A percentile compares a stretch with the other conserved stretches of the same genome.
Evolutionary conservation across 169 alveolate genomes (phyloP).

Genomic region (Theileria annulata): DNA sequence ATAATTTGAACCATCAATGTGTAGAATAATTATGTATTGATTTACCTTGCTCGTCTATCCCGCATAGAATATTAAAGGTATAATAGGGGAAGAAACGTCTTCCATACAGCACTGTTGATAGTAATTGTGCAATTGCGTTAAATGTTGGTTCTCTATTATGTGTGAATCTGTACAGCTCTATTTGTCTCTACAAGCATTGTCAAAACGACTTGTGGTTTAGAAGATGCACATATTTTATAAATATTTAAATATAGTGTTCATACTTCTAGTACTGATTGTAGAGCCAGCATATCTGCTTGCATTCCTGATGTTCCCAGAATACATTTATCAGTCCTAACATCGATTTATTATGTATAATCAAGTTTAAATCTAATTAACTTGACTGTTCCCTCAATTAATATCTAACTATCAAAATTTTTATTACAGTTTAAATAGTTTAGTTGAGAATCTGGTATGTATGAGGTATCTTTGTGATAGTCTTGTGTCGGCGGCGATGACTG

Average conservation of each 20-base stretch:
- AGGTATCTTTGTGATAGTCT: constrained; percentile 87
- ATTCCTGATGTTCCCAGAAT: constrained; percentile 90
- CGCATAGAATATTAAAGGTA: constrained; percentile 88
- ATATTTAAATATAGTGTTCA: not conserved
- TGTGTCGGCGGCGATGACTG: constrained; percentile 91
- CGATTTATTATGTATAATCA: not conserved
- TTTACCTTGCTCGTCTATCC: constrained; percentile 82
- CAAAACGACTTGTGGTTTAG: not conserved
- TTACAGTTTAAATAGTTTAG: constrained; percentile 84
- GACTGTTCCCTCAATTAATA: not conserved
- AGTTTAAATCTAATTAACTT: not conserved
- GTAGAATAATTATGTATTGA: not conserved
- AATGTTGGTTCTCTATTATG: constrained; percentile 86
- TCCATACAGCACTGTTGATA: constrained; percentile 87
- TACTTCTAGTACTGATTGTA: constrained; percentile 80
- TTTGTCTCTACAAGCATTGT: constrained; percentile 75
- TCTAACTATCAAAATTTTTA: not conserved
- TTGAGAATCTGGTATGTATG: constrained; percentile 86
- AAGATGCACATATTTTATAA: not conserved
- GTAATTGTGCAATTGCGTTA: constrained; percentile 85
- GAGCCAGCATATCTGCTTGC: constrained; percentile 90
- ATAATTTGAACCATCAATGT: not conserved
- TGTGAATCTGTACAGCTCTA: constrained; percentile 81
- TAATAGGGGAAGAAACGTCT: constrained; percentile 93
- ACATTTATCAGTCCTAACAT: constrained; percentile 80